phyloP scores from a whole-genome alignment of 2,329 filamentous ascomycete species.

The Beauveria rudraprayagi region DNA sequence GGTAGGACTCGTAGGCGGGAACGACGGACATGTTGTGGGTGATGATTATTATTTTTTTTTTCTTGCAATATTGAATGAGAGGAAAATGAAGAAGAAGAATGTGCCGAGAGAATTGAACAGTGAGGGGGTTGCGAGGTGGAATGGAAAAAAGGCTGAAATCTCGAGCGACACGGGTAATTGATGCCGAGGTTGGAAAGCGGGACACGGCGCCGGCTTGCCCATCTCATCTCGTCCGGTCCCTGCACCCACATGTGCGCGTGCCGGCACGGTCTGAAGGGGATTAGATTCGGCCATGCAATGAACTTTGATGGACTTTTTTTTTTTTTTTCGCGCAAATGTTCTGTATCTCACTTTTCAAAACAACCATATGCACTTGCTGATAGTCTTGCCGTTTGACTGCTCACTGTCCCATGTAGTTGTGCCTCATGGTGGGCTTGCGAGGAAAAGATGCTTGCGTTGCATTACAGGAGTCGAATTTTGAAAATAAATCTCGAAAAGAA shows the following conservation, averaged over 20 bases:
- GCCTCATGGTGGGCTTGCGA: too few relatives aligned
- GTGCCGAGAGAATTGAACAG: neutral
- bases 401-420: too few relatives aligned
- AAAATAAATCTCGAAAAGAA: too few relatives aligned
- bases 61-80: neutral
- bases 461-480: too few relatives aligned
- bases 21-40: slow-evolving; percentile 4
- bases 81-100: neutral
- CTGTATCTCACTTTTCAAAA: too few relatives aligned
- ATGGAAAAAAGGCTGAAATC: neutral
- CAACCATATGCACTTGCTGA: too few relatives aligned
- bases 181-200: slow-evolving; percentile 1
- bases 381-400: too few relatives aligned
- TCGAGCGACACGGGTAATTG: neutral
- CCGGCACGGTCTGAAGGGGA: too few relatives aligned
- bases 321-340: too few relatives aligned
- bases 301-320: too few relatives aligned
- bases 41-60: neutral
- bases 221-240: neutral
- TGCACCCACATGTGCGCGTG: neutral
- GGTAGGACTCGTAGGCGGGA: slow-evolving; percentile 35
- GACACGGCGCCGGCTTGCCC: neutral
- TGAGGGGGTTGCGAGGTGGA: neutral
- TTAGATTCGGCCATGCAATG: too few relatives aligned
- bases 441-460: too few relatives aligned